A percentile compares a stretch with the other conserved stretches of the same genome.
phyloP scores from a whole-genome alignment of 176 grass and related monocot species.

The Cenchrus purpureus region DNA sequence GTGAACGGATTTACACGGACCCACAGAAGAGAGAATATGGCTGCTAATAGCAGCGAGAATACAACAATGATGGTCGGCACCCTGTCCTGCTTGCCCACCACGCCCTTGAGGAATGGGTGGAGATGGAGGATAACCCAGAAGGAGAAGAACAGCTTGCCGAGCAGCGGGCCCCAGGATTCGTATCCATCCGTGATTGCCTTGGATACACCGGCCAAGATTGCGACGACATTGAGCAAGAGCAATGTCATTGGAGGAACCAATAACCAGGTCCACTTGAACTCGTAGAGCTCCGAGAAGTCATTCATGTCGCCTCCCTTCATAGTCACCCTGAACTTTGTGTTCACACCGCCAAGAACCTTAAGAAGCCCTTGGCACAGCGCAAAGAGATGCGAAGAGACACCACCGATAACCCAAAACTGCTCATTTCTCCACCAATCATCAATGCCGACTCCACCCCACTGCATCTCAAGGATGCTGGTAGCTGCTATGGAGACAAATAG shows the following conservation, averaged over 20 bases:
- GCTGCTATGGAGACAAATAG: constrained; percentile 45
- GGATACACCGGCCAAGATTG: constrained; percentile 27
- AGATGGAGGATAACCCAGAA: constrained; percentile 47
- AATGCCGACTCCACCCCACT: constrained; percentile 34
- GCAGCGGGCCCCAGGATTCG: constrained; percentile 34
- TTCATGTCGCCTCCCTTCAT: constrained; percentile 4
- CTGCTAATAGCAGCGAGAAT: constrained; percentile 38
- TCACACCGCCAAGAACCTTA: constrained; percentile 41
- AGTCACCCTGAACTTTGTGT: constrained; percentile 37
- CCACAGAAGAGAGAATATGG: constrained; percentile 50
- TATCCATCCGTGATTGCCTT: constrained; percentile 35
- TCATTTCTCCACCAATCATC: constrained; percentile 47
- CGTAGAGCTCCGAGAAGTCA: constrained; percentile 30
- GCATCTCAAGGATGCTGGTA: constrained; percentile 47
- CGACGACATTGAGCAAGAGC: constrained; percentile 20
- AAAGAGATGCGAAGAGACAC: constrained; percentile 34
- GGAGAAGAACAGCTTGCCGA: constrained; percentile 44
- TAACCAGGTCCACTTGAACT: constrained; percentile 39
- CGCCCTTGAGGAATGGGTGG: constrained; percentile 41
- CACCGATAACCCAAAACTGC: constrained; percentile 39
- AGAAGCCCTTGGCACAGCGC: constrained; percentile 37
- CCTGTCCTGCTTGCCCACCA: constrained; percentile 33
- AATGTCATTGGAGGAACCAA: constrained; percentile 34
- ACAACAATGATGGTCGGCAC: constrained; percentile 45
- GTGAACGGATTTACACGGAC: constrained; percentile 32